Evolutionary conservation across 805 yeast species (phyloP).

Genomic region (Nakazawaea ishiwadae): DNA sequence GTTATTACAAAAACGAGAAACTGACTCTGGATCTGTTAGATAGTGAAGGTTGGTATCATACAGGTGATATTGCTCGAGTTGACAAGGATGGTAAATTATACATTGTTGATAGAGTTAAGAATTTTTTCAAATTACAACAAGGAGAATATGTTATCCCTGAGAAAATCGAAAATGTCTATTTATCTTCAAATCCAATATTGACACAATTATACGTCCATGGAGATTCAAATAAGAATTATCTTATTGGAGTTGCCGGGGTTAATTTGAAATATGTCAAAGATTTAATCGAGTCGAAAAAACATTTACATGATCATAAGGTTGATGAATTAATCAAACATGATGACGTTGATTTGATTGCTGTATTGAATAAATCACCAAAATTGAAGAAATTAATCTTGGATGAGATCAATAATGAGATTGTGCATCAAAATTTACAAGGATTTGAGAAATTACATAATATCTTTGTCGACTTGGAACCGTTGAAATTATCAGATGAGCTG

Average conservation of each 20-base stretch:
- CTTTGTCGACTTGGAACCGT: constrained; percentile 49
- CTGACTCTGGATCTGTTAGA: constrained; percentile 52
- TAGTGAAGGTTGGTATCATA: constrained; percentile 57
- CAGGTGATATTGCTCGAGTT: constrained; percentile 60
- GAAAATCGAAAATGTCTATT: constrained; percentile 61
- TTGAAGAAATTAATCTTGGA: constrained; percentile 27
- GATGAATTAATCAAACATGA: constrained; percentile 2
- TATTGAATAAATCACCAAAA: constrained; percentile 18
- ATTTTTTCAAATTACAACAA: constrained; percentile 66
- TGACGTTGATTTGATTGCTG: background rate
- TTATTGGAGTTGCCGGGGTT: constrained; percentile 62
- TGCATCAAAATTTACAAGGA: constrained; percentile 42
- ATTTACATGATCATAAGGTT: background rate
- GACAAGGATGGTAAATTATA: constrained; percentile 48
- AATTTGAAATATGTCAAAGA: constrained; percentile 24
- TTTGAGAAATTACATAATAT: constrained; percentile 61
- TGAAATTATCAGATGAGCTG: constrained; percentile 52
- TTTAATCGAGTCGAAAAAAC: background rate
- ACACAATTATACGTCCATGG: constrained; percentile 62
- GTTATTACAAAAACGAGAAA: constrained; percentile 51
- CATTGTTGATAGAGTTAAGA: constrained; percentile 72
- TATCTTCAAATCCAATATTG: constrained; percentile 38
- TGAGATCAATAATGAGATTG: constrained; percentile 32
- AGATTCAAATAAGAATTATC: constrained; percentile 47
- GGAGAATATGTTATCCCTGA: constrained; percentile 75